phyloP scores from a whole-genome alignment of 2,329 filamentous ascomycete genomes.

The Xylaria sp. region DNA sequence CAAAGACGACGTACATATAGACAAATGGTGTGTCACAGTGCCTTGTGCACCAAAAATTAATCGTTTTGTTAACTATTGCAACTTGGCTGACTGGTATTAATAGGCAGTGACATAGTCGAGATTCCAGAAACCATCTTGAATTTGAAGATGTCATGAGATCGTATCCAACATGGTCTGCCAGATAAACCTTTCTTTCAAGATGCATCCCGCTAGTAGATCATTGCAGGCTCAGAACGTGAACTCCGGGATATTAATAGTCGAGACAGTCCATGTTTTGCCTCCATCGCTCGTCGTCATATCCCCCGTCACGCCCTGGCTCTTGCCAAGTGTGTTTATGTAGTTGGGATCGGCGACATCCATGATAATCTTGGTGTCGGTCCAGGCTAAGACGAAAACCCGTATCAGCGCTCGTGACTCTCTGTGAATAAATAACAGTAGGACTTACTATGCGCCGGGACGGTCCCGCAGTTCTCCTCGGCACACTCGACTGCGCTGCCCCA shows the following conservation, averaged over 20 bases:
- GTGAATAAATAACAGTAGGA: background rate
- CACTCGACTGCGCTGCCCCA: slow-evolving; percentile 49
- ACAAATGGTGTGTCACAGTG: background rate
- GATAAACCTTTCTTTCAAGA: background rate
- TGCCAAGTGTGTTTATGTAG: slow-evolving; percentile 52
- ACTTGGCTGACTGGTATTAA: too few relatives aligned
- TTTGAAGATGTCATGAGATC: background rate
- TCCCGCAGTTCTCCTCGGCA: slow-evolving; percentile 52
- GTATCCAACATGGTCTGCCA: background rate
- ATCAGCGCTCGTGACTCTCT: background rate
- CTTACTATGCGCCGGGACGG: slow-evolving; percentile 52
- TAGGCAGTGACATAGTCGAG: too few relatives aligned
- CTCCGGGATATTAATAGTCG: slow-evolving; percentile 50
- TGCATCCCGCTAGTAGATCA: background rate
- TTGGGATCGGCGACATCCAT: slow-evolving; percentile 47
- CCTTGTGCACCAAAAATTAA: background rate
- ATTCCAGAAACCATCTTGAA: background rate
- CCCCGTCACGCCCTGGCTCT: slow-evolving; percentile 53
- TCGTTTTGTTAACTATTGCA: too few relatives aligned
- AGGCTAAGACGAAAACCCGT: slow-evolving; percentile 41
- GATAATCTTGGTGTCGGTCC: slow-evolving; percentile 53
- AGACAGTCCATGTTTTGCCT: slow-evolving; percentile 56
- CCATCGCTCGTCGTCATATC: slow-evolving; percentile 53
- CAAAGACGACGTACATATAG: background rate
- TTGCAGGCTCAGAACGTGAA: slow-evolving; percentile 35